Conservation (phyloP, 108 stramenopile species). For the Discostella stelligeroides region DNA sequence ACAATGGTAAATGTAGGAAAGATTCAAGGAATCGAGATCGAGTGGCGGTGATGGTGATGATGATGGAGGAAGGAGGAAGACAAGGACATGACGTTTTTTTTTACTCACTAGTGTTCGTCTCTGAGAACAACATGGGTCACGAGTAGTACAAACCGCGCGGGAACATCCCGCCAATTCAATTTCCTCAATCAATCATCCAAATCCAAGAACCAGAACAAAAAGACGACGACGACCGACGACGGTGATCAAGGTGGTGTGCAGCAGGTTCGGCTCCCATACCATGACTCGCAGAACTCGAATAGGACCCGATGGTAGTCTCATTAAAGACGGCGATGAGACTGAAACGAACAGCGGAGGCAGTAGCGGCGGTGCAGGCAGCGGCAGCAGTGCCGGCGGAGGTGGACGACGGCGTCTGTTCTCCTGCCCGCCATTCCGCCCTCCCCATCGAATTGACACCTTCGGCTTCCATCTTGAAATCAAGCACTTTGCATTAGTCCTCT, state of each 20-base stretch:
- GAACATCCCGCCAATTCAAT: not conserved
- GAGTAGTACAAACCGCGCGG: no score
- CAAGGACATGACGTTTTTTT: no score
- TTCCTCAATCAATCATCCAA: no score
- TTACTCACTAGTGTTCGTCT: no score
- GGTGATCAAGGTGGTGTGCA: not conserved
- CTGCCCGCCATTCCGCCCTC: constrained; percentile 24
- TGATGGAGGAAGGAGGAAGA: no score
- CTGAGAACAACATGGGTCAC: no score
- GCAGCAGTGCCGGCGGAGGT: constrained; percentile 8
- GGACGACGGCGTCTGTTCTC: constrained; percentile 17
- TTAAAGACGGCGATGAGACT: constrained; percentile 37
- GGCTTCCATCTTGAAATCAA: constrained; percentile 50
- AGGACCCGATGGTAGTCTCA: constrained; percentile 43
- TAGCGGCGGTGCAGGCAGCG: not conserved
- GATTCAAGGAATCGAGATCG: no score
- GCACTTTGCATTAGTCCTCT: constrained; percentile 41
- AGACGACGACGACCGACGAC: no score
- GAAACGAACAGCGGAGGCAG: constrained; percentile 1
- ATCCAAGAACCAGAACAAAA: not conserved
- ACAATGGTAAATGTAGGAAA: no score
- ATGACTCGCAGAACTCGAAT: constrained; percentile 44
- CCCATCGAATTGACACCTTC: constrained; percentile 37
- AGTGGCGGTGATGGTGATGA: no score
- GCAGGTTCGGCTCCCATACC: no score